Evolutionary conservation across 148 eudicot genomes (phyloP).

Genomic region (Vaccinium myrtillus): DNA sequence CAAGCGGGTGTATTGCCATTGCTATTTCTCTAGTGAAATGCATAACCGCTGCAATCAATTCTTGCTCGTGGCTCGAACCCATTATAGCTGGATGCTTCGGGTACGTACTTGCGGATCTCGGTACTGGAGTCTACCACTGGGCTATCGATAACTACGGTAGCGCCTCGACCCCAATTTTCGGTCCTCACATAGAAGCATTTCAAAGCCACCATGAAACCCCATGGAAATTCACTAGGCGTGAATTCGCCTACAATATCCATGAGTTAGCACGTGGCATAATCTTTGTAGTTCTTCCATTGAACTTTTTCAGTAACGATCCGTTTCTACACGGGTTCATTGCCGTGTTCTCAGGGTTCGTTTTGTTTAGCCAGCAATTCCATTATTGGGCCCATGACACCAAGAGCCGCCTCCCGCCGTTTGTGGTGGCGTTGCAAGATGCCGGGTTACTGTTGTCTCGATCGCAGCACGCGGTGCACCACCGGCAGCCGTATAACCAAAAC

Average conservation of each 20-base stretch:
- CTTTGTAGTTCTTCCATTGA: slow-evolving; percentile 53
- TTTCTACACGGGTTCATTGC: slow-evolving; percentile 48
- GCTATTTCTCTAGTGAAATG: slow-evolving; percentile 59
- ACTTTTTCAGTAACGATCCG: slow-evolving; percentile 36
- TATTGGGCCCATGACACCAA: slow-evolving; percentile 87
- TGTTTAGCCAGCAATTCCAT: slow-evolving; percentile 93
- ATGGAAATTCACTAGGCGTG: slow-evolving; percentile 64
- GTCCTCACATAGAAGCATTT: slow-evolving; percentile 70
- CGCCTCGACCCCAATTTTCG: slow-evolving; percentile 61
- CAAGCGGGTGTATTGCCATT: slow-evolving; percentile 67
- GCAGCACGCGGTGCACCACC: slow-evolving; percentile 72
- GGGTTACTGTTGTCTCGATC: slow-evolving; percentile 63
- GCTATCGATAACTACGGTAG: slow-evolving; percentile 79
- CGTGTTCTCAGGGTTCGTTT: slow-evolving; percentile 57
- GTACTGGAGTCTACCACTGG: slow-evolving; percentile 89
- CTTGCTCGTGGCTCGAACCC: slow-evolving; percentile 58
- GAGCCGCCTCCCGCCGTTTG: slow-evolving; percentile 62
- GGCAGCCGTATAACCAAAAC: slow-evolving; percentile 65
- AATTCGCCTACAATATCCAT: slow-evolving; percentile 74
- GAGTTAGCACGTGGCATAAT: slow-evolving; percentile 46
- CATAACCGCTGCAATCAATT: slow-evolving; percentile 22
- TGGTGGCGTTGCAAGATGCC: slow-evolving; percentile 62
- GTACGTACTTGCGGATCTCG: slow-evolving; percentile 76
- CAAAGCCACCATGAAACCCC: slow-evolving; percentile 88
- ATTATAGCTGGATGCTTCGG: slow-evolving; percentile 50